A percentile compares a stretch with the other conserved stretches of the same genome.
Evolutionary conservation across 2,329 filamentous ascomycete genomes (phyloP).

Genomic region (Scedosporium boydii): DNA sequence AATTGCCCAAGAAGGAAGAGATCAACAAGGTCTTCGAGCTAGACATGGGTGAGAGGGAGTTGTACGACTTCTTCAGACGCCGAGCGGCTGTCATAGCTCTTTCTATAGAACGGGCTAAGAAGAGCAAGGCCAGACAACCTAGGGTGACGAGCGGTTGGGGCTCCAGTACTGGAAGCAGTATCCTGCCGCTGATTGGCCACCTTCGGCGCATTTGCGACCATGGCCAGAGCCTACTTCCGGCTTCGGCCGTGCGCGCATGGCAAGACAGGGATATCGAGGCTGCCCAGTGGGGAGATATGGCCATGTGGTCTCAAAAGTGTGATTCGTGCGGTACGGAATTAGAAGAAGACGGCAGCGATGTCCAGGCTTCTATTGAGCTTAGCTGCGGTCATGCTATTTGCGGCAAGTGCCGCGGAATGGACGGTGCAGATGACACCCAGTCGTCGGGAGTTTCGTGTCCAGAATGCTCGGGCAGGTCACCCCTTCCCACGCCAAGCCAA

Average conservation of each 20-base stretch:
- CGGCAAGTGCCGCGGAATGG: neutral
- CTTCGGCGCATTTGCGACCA: constrained; percentile 22
- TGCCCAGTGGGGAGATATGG: constrained; percentile 9
- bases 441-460: neutral
- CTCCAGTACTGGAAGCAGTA: constrained; percentile 8
- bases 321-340: neutral
- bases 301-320: neutral
- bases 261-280: constrained; percentile 6
- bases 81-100: neutral
- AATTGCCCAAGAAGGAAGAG: neutral
- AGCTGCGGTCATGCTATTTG: neutral
- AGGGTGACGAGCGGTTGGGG: neutral
- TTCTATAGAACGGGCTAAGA: neutral
- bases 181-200: constrained; percentile 15
- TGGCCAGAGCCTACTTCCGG: constrained; percentile 17
- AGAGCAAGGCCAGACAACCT: neutral
- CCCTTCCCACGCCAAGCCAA: neutral
- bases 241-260: constrained; percentile 9
- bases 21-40: neutral
- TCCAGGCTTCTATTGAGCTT: neutral
- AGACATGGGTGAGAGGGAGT: neutral
- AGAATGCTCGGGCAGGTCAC: neutral
- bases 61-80: constrained; percentile 2
- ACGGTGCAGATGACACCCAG: neutral
- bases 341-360: neutral